Base-by-base conservation (phyloP, 1,284 basidiomycete species). In the Gomphus bonarii region DNA sequence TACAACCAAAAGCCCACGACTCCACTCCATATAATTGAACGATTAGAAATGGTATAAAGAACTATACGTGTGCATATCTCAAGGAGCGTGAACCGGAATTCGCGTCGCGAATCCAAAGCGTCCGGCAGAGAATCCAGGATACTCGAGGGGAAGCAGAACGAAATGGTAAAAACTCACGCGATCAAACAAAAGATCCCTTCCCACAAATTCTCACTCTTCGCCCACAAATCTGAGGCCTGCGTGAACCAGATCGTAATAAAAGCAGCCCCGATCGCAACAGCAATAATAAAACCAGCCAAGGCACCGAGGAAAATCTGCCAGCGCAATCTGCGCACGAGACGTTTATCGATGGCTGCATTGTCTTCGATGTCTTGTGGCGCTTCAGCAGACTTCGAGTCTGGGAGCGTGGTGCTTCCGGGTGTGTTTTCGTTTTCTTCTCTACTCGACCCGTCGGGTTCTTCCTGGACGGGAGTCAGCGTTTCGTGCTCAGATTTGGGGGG, bases 231-330 rank as follows among this genome's bases (percentile, higher is more conserved):
- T 12, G 76, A 74, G 0, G 87, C 87, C 65, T 85, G 77, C 10
- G 85, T 90, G 70, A 89, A 89, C 86, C 87, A 90, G 30, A 90
- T 76, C 9, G 84, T 85, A 60, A 90, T 82, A 68, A 90, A 90
- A 0, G 84, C 78, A 18, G 83, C 84, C 42, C 86, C 88, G 59
- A 95, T 85, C 51, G 82, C 77, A 38, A 90, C 70, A 1, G 93
- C 84, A 49, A 92, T 72, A 62, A 88, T 69, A 43, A 95, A 74
- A n/a, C 93, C 93, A 36, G 79, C 62, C 8, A 73, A 70, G 1
- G 88, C 81, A n/a, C 93, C 93, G 9, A 82, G 67, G 71, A 92
- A 84, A 59, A 97, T 91, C 82, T 91, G 66, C n/a, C 58, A 25
- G 30, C 31, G 31, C 12, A 35, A 10, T 18, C n/a, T 35, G 5